phyloP scores from a whole-genome alignment of 148 eudicot genomes.

The Euryodendron excelsum region DNA sequence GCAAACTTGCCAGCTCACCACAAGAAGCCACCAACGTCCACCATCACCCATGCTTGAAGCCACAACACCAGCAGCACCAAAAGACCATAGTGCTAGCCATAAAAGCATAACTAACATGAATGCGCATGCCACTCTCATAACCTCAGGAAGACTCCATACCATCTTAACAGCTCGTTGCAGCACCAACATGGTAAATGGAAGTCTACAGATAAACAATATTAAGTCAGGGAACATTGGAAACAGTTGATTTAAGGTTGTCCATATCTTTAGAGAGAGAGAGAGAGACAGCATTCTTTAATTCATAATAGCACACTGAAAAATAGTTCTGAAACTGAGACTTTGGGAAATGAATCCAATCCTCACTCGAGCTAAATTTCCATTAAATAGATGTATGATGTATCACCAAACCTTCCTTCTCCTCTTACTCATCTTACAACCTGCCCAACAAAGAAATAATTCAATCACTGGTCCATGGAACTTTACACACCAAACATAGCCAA shows the following conservation, averaged over 20 bases:
- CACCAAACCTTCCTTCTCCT: too few species aligned
- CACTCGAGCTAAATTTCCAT: neutral
- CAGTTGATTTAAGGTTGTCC: neutral
- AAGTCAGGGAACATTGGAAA: conserved; percentile 1
- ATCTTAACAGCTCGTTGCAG: conserved; percentile 91
- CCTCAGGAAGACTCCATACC: conserved; percentile 91
- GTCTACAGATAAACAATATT: conserved; percentile 33
- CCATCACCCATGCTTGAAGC: conserved; percentile 81
- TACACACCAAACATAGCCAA: too few species aligned
- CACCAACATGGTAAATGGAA: conserved; percentile 94
- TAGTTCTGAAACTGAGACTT: neutral
- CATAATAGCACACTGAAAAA: neutral
- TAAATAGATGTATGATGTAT: neutral
- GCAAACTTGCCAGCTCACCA: conserved; percentile 98
- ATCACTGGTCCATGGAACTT: too few species aligned
- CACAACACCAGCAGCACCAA: conserved; percentile 90
- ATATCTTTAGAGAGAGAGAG: neutral
- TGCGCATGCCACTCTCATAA: conserved; percentile 62
- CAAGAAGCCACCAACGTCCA: conserved; percentile 98
- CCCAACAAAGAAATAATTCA: too few species aligned
- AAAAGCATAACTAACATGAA: conserved; percentile 72
- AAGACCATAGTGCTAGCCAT: conserved; percentile 90
- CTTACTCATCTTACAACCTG: too few species aligned
- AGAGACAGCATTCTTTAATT: neutral
- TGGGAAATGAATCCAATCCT: neutral